phyloP scores from a whole-genome alignment of 495 filamentous ascomycete genomes.

The Penicillium ucsense region DNA sequence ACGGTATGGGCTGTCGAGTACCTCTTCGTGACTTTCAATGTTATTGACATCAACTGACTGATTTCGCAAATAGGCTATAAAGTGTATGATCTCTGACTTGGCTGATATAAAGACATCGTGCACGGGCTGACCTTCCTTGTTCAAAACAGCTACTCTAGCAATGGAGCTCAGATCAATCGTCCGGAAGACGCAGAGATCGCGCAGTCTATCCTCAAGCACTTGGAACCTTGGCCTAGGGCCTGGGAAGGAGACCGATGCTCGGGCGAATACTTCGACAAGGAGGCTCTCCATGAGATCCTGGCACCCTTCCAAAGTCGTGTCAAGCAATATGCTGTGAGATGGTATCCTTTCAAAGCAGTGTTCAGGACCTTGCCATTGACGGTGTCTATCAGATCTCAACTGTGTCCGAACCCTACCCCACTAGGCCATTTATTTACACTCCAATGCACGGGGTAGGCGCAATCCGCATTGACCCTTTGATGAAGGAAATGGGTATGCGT shows the following conservation, averaged over 20 bases:
- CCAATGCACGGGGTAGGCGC: conserved; percentile 61
- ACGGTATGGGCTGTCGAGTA: conserved; percentile 28
- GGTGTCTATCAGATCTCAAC: conserved; percentile 23
- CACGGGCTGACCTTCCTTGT: too few species aligned
- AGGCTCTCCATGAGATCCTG: conserved; percentile 31
- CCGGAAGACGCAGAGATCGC: conserved; percentile 55
- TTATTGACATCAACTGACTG: conserved; percentile 1
- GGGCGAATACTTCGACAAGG: conserved; percentile 28
- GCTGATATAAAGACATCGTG: too few species aligned
- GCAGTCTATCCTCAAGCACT: conserved; percentile 46
- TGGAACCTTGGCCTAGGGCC: conserved; percentile 40
- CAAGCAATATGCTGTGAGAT: conserved; percentile 27
- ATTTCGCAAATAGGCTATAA: conserved; percentile 47
- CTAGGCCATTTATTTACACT: conserved; percentile 52
- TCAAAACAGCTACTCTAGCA: conserved; percentile 45
- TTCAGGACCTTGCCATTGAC: conserved; percentile 5
- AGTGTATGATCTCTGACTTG: conserved; percentile 32
- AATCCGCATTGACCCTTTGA: conserved; percentile 35
- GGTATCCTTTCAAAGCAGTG: not conserved
- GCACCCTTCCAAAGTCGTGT: conserved; percentile 36
- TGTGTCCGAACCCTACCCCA: conserved; percentile 17
- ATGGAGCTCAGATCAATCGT: conserved; percentile 62
- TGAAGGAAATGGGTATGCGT: conserved; percentile 34
- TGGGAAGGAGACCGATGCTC: conserved; percentile 44
- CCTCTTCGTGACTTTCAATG: not conserved